A percentile compares a stretch with the other conserved stretches of the same genome.
Conservation (phyloP, 208 protist genomes). For the Trypanosoma cruzi region DNA sequence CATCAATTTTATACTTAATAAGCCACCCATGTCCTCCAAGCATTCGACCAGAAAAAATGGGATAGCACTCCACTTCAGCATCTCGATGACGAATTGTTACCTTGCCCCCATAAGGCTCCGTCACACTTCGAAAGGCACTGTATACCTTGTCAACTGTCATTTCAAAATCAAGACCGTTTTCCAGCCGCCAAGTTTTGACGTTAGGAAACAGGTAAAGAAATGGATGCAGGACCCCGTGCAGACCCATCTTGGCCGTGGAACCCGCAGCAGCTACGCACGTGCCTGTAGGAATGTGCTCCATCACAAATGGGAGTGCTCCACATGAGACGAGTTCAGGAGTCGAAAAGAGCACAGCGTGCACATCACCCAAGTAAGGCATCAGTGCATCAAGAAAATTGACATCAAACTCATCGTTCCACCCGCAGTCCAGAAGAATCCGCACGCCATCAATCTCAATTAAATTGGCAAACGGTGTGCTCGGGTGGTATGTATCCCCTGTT, state of each 20-base stretch:
- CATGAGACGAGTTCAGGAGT: conserved; percentile 75
- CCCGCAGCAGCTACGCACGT: conserved; percentile 62
- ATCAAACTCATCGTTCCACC: conserved; percentile 76
- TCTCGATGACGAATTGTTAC: conserved; percentile 58
- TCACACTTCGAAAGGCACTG: conserved; percentile 78
- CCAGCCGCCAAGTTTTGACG: conserved; percentile 44
- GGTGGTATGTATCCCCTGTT: conserved; percentile 31
- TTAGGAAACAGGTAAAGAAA: conserved; percentile 87
- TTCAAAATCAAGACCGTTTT: conserved; percentile 41
- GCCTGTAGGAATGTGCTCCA: conserved; percentile 64
- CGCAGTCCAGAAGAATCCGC: conserved; percentile 85
- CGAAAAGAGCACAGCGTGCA: conserved; percentile 84
- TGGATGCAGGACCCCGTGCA: conserved; percentile 75
- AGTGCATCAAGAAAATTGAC: conserved; percentile 51
- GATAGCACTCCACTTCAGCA: conserved; percentile 63
- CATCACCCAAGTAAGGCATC: conserved; percentile 41
- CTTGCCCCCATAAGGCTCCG: conserved; percentile 79
- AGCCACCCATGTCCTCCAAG: conserved; percentile 80
- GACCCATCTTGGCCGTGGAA: conserved; percentile 76
- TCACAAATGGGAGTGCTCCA: conserved; percentile 84
- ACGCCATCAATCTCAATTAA: conserved; percentile 87
- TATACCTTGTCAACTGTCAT: conserved; percentile 86
- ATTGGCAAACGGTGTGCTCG: conserved; percentile 56
- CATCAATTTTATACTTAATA: conserved; percentile 89
- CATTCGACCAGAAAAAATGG: conserved; percentile 73